Evolutionary conservation across 305 asterid genomes (phyloP), one percentile per base, ranked within the genome.

Genomic region (Solanum hybrid): DNA sequence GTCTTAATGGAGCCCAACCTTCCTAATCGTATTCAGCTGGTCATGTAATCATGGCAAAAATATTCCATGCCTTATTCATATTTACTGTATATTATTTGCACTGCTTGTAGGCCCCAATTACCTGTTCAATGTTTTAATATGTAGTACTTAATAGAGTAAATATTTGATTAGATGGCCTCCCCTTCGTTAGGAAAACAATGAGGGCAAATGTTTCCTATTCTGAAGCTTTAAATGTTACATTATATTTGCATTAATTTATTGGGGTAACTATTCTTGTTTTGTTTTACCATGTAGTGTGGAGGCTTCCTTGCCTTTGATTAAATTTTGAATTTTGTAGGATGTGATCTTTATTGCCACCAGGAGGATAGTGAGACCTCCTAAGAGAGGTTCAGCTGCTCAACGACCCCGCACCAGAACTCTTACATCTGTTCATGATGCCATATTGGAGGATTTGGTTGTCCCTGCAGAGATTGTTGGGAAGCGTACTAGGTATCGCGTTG

Each of bases 381-480:
- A 91, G 88, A 92, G 92, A 79, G 93, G 94, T 67, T 92, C 94
- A 73, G 93, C 92, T 14, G 93, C 61, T 40, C 90, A 88, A 88
- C 90, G 94, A 73, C 92, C 94, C 61, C 91, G 94, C 31, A 83
- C 89, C 76, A 90, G 94, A 26, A 92, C 94, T 6, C 93, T 90
- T 34, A 91, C 94, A 24, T 90, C 93, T 39, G 93, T 92, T 71
- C 94, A 92, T 33, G 93, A 91, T 61, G 93, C 93, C 86, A 89
- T 91, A 18, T 91, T 92, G 80, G 92, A 92, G 92, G 94, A 92
- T 85, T 64, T 92, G 33, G 94, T 91, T 29, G 75, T 84, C 78
- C 93, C 93, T 42, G 94, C 94, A 3, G 94, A 91, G 88, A 92
- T 92, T 75, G 94, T 92, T 42, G 94, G 93, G 37, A 92, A 90